These are phyloP conservation scores for Xylaria sp. DNA, from an alignment of 2,329 filamentous ascomycete genomes.

Conservation along the genomic window DNA sequence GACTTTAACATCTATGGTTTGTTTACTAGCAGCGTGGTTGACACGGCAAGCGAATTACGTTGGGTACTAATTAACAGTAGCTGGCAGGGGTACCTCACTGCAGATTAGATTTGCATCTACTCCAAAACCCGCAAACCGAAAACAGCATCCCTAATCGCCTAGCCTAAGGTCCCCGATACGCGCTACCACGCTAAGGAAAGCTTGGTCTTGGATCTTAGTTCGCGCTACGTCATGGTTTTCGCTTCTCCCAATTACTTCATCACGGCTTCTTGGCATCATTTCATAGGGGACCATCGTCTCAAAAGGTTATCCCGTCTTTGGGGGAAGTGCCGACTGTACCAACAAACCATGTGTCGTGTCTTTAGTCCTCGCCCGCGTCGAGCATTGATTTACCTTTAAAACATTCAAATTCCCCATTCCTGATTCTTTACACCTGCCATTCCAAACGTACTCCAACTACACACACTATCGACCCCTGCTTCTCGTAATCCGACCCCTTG, in stretches of 20 bases:
- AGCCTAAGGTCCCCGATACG: too few relatives aligned
- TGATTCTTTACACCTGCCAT: neutral
- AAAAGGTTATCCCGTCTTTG: slow-evolving; percentile 16
- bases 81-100: slow-evolving; percentile 2
- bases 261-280: slow-evolving; percentile 16
- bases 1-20: neutral
- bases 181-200: slow-evolving; percentile 17
- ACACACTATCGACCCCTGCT: slow-evolving; percentile 19
- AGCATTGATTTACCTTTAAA: slow-evolving; percentile 5
- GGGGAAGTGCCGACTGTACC: slow-evolving; percentile 18
- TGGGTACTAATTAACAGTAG: neutral
- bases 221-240: slow-evolving; percentile 19
- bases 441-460: slow-evolving; percentile 15
- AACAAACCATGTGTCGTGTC: neutral
- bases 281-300: slow-evolving; percentile 9
- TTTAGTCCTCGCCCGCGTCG: neutral
- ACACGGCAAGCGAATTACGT: neutral
- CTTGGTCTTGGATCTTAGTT: slow-evolving; percentile 20
- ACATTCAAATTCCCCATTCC: slow-evolving; percentile 7
- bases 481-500: slow-evolving; percentile 13
- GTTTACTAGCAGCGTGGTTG: slow-evolving; percentile 4
- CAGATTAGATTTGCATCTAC: neutral
- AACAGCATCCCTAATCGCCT: neutral
- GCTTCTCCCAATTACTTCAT: neutral
- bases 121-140: neutral